Evolutionary conservation across 163 green algal genomes (phyloP), one percentile per base, ranked within the genome.

Genomic region (Volvox carteri): DNA sequence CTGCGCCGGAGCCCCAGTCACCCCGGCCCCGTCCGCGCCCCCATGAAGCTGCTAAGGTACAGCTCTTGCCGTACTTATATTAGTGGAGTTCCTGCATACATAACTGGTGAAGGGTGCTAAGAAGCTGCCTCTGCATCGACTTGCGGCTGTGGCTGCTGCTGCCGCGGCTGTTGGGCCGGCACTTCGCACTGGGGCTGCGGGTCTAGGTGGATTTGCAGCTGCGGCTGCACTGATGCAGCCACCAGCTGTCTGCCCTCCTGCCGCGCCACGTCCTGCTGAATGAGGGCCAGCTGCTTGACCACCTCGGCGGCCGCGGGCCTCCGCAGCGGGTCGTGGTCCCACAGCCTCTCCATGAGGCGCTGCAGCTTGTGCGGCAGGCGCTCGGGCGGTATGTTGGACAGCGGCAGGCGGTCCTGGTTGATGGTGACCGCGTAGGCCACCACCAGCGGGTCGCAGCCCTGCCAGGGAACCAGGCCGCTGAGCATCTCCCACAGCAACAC

Each of bases 361-460:
- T 19, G 0, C 56, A 86, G 56, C 78, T 86, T 86, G 25, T n/a
- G 78, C n/a, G 78, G 78, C 12, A 23, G 3, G 41, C 78, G 78
- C 4, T 35, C 60, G 41, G 60, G 41, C 42, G 78, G 28, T 1
- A 86, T 48, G 25, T 11, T 25, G 1, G 41, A n/a, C 41, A 86
- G 42, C 0, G 60, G 35, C 2, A 86, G 78, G 8, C 78, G 58
- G 41, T 33, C 25, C 7, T n/a, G 28, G 42, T 77, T 77, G 60
- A 86, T 77, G 78, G 78, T 86, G 28, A 86, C 50, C 30, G 78
- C 78, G 41, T 86, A 86, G n/a, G 78, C 78, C 9, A 86, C 78
- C 41, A 77, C 78, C 60, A 86, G 30, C 4, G 78, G 35, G 44
- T 86, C 60, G 30, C 58, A 86, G 11, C 60, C 60, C 8, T 46